Evolutionary conservation across 257 asterid species (phyloP), one percentile per base, ranked within the genome.

Genomic region (Verbascum thapsus): DNA sequence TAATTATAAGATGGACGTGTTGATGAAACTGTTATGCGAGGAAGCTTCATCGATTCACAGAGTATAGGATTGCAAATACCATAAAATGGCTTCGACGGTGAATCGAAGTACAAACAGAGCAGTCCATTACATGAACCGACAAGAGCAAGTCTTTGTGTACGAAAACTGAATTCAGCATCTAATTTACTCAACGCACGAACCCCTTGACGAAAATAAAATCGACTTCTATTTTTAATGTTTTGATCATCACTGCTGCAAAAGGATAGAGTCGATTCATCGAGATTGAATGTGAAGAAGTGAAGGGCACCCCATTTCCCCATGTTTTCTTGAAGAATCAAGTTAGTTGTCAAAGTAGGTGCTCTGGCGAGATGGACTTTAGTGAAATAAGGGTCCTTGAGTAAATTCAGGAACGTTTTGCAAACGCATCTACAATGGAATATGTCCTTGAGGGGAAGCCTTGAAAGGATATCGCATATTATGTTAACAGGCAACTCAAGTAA

Each of bases 71-170:
- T 83, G 74, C 80, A 75, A 52, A 83, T 71, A 43, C 60, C 47
- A 35, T 77, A 83, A 72, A 69, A 56, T 47, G 76, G 79, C 43
- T 50, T 57, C 2, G 62, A 4, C 7, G 72, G 26, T 10, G 57
- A 53, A 22, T 50, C 34, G 18, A 66, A 59, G 60, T 67, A 78
- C 16, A 78, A 58, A 64, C 89, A 83, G 5, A 83, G 75, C 17
- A 83, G 76, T 13, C 89, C 89, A 15, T 80, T 74, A 58, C 86
- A 83, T 2, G 85, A 78, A 57, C 86, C 89, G 47, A 83, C 52
- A 23, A 83, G 62, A 40, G 65, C 30, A 8, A 69, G 62, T 53
- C 38, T 51, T 30, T 53, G 51, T 54, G 74, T 54, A 7, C 32
- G 68, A 10, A 69, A 72, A 61, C 69, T 61, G 67, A 72, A 67